Conservation (phyloP, 2,329 filamentous ascomycete species). For the Conoideocrella luteorostrata region DNA sequence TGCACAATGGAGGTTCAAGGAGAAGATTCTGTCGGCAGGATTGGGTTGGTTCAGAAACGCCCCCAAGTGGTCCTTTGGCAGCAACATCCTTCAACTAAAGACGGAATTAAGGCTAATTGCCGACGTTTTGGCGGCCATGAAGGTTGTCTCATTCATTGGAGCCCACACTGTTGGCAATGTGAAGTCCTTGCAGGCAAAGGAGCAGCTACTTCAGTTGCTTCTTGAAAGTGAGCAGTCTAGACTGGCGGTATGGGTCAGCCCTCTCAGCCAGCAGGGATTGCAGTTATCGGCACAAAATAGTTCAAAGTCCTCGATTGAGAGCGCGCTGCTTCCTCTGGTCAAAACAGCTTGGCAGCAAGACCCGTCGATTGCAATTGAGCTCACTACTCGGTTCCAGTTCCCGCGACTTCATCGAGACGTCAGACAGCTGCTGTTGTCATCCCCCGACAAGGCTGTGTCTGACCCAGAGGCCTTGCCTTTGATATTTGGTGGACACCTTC, state of each 20-base stretch:
- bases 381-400: conserved; percentile 73
- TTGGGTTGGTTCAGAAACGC: conserved; percentile 82
- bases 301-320: conserved; percentile 32
- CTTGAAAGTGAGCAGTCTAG: conserved; percentile 80
- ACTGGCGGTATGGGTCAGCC: conserved; percentile 83
- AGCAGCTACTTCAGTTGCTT: conserved; percentile 73
- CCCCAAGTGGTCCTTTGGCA: conserved; percentile 90
- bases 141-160: conserved; percentile 56
- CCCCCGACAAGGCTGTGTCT: conserved; percentile 73
- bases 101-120: conserved; percentile 78
- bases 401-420: conserved; percentile 68
- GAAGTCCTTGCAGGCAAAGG: conserved; percentile 67
- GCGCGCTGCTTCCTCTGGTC: conserved; percentile 57
- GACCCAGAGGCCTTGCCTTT: conserved; percentile 80
- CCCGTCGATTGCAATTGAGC: conserved; percentile 79
- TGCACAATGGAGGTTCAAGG: conserved; percentile 77
- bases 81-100: conserved; percentile 87
- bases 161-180: conserved; percentile 44
- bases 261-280: conserved; percentile 53
- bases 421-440: conserved; percentile 71
- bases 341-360: conserved; percentile 82
- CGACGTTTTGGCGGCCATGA: conserved; percentile 65
- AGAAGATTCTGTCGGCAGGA: conserved; percentile 78
- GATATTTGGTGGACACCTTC: conserved; percentile 69
- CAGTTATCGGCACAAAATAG: conserved; percentile 33